These are phyloP conservation scores for Nicotiana paniculata DNA, from an alignment of 257 asterid species.

Conservation along the genomic window DNA sequence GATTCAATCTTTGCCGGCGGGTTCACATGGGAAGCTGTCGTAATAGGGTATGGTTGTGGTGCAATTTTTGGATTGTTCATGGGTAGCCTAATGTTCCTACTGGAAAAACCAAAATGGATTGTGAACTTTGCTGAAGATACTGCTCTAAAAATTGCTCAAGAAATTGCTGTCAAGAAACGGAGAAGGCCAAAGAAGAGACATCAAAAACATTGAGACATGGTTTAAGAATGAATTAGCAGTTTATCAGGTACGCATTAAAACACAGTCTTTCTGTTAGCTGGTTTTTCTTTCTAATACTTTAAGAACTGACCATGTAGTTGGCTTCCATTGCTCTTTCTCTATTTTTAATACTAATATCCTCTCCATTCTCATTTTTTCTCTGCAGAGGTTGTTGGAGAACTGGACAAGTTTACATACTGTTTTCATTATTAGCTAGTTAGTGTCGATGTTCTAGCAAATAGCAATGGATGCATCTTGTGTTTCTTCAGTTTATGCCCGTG, in stretches of 20 bases:
- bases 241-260: not conserved
- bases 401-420: not conserved
- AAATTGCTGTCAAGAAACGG: not conserved
- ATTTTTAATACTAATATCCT: no score
- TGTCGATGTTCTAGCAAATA: not conserved
- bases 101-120: not conserved
- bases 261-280: not conserved
- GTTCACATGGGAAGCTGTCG: not conserved
- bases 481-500: not conserved
- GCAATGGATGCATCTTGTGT: not conserved
- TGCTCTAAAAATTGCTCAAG: not conserved
- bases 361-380: not conserved
- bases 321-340: no score
- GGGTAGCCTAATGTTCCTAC: not conserved
- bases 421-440: not conserved
- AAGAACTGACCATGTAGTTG: no score
- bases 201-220: not conserved
- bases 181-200: not conserved
- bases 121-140: not conserved
- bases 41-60: not conserved
- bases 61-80: not conserved
- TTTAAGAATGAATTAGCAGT: not conserved
- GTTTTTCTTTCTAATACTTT: not conserved
- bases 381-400: not conserved
- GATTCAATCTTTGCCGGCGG: not conserved